A percentile compares a stretch with the other conserved stretches of the same genome.
These are phyloP conservation scores for Fermentozyma sake DNA, from an alignment of 1,139 yeast species.

Conservation along the genomic window DNA sequence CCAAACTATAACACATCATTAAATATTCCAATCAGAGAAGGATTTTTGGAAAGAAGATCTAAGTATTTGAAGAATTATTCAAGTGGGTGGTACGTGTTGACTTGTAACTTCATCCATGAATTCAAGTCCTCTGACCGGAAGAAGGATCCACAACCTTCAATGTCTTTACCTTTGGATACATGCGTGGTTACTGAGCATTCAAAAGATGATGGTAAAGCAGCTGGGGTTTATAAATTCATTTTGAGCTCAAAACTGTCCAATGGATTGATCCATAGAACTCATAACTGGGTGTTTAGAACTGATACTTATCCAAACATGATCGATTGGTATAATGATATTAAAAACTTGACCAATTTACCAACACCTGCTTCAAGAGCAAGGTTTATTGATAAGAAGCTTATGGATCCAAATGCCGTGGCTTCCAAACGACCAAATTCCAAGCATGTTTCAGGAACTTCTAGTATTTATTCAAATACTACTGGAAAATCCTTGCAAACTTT, in stretches of 20 bases:
- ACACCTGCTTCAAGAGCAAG: constrained; percentile 49
- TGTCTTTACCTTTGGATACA: constrained; percentile 78
- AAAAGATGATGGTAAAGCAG: constrained; percentile 57
- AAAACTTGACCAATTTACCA: constrained; percentile 55
- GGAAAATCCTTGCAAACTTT: constrained; percentile 20
- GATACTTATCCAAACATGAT: constrained; percentile 75
- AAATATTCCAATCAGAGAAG: constrained; percentile 69
- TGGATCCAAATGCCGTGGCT: constrained; percentile 12
- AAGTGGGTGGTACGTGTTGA: constrained; percentile 85
- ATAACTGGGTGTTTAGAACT: constrained; percentile 90
- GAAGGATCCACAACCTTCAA: constrained; percentile 79
- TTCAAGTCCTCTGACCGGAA: constrained; percentile 80
- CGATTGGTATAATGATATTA: constrained; percentile 79
- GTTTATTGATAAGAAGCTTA: constrained; percentile 16
- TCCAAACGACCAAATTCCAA: constrained; percentile 8
- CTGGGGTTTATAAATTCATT: constrained; percentile 71
- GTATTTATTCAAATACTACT: constrained; percentile 23
- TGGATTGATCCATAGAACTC: constrained; percentile 68
- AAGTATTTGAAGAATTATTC: constrained; percentile 87
- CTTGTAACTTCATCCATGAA: constrained; percentile 86
- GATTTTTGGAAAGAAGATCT: constrained; percentile 82
- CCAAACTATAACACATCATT: constrained; percentile 68
- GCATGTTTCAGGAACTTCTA: constrained; percentile 26
- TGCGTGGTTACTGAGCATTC: constrained; percentile 82
- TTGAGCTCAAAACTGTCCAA: constrained; percentile 66